A percentile compares a stretch with the other conserved stretches of the same genome.
Conservation (phyloP, 2,329 filamentous ascomycete species). For the Fusarium domesticum region DNA sequence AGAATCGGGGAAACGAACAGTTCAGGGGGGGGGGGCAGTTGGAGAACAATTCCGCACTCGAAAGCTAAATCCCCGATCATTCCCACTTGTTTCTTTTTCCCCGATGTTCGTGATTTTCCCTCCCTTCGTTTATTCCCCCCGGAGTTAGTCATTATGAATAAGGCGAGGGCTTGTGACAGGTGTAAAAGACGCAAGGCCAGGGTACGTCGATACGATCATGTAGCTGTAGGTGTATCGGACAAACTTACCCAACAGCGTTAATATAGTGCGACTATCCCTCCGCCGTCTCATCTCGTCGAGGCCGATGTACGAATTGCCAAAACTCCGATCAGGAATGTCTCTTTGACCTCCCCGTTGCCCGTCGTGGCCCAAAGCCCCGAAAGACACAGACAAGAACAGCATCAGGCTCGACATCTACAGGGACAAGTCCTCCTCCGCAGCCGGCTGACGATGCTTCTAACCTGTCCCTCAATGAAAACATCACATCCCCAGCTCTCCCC, state of each 20-base stretch:
- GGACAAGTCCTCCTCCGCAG: conserved; percentile 5
- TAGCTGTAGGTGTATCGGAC: conserved; percentile 12
- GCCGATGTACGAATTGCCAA: conserved; percentile 35
- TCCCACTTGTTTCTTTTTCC: no score
- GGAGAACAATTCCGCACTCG: no score
- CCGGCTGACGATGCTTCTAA: conserved; percentile 2
- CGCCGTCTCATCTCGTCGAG: no score
- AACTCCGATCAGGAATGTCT: conserved; percentile 34
- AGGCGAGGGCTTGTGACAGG: conserved; percentile 37
- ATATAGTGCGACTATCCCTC: conserved; percentile 30
- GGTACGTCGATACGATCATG: conserved; percentile 26
- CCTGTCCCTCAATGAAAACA: conserved; percentile 2
- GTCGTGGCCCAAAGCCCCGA: conserved; percentile 37
- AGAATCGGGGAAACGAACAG: conserved; percentile 14
- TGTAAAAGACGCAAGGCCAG: conserved; percentile 38
- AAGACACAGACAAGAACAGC: conserved; percentile 1
- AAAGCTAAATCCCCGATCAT: conserved; percentile 21
- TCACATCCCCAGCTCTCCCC: no score
- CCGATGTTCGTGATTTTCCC: no score
- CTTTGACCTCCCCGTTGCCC: conserved; percentile 38
- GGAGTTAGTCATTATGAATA: no score
- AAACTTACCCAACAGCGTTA: conserved; percentile 3
- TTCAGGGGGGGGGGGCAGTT: conserved; percentile 4
- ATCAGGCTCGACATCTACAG: background rate
- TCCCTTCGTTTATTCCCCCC: no score